phyloP scores from a whole-genome alignment of 2,329 filamentous ascomycete species.

The Aspergillus awamori region DNA sequence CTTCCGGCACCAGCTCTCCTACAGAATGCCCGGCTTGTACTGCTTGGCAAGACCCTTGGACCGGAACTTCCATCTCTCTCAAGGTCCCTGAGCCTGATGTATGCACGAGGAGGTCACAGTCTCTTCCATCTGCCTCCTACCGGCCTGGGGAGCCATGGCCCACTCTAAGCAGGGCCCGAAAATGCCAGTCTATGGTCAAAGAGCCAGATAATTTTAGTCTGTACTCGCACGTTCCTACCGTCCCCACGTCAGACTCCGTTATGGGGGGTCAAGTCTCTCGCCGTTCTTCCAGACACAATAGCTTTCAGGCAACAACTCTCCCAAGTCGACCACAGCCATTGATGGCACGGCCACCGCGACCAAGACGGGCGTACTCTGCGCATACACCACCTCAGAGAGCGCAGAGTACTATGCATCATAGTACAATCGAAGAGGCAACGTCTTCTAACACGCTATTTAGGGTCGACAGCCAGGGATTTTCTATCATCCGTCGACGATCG shows the following conservation, averaged over 20 bases:
- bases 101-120: conserved; percentile 22
- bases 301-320: conserved; percentile 27
- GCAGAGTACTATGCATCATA: conserved; percentile 29
- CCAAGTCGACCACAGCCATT: conserved; percentile 19
- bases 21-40: conserved; percentile 17
- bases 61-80: conserved; percentile 29
- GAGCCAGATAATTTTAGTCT: conserved; percentile 13
- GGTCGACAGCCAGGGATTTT: conserved; percentile 37
- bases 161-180: neutral
- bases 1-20: conserved; percentile 12
- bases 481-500: conserved; percentile 42
- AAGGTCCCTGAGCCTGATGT: conserved; percentile 14
- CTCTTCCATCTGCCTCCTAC: conserved; percentile 25
- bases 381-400: conserved; percentile 31
- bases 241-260: conserved; percentile 13
- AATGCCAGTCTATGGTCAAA: conserved; percentile 10
- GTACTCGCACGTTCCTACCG: conserved; percentile 12
- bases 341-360: conserved; percentile 24
- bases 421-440: conserved; percentile 29
- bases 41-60: conserved; percentile 42
- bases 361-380: conserved; percentile 34
- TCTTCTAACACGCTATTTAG: conserved; percentile 39
- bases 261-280: conserved; percentile 24
- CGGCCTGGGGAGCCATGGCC: conserved; percentile 18
- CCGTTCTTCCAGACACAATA: conserved; percentile 22